phyloP scores from a whole-genome alignment of 2,329 filamentous ascomycete species.

The Neofusicoccum ribis region DNA sequence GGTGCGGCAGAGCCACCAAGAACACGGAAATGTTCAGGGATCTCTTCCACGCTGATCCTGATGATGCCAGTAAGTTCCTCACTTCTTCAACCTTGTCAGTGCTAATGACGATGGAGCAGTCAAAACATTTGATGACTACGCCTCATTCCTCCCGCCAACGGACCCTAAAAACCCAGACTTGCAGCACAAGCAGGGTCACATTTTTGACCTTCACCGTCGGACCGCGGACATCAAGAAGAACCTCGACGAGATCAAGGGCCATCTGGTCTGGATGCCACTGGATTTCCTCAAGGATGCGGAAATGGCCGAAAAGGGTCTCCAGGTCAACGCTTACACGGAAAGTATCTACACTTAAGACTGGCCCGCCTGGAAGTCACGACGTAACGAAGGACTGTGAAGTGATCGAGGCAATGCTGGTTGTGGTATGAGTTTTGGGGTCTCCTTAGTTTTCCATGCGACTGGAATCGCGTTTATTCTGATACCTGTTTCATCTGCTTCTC shows the following conservation, averaged over 20 bases:
- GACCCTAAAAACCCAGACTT: conserved; percentile 59
- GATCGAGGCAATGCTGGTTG: background rate
- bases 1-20: conserved; percentile 66
- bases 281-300: conserved; percentile 79
- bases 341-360: conserved; percentile 71
- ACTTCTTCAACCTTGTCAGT: background rate
- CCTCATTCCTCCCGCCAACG: conserved; percentile 64
- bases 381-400: background rate
- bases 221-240: conserved; percentile 71
- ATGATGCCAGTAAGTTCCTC: conserved; percentile 64
- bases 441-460: background rate
- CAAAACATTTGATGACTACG: conserved; percentile 87
- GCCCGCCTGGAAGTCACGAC: background rate
- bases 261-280: conserved; percentile 94
- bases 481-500: background rate
- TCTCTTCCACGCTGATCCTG: conserved; percentile 84
- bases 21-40: conserved; percentile 78
- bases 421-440: background rate
- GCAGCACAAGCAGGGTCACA: conserved; percentile 71
- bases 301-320: conserved; percentile 86
- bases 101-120: conserved; percentile 48
- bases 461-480: background rate
- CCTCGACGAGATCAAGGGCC: conserved; percentile 77
- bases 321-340: conserved; percentile 84
- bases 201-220: conserved; percentile 70